Evolutionary conservation across 192 early-diverging fungal genomes (phyloP), one percentile per base, ranked within the genome.

Genomic region (Funneliformis mosseae): DNA sequence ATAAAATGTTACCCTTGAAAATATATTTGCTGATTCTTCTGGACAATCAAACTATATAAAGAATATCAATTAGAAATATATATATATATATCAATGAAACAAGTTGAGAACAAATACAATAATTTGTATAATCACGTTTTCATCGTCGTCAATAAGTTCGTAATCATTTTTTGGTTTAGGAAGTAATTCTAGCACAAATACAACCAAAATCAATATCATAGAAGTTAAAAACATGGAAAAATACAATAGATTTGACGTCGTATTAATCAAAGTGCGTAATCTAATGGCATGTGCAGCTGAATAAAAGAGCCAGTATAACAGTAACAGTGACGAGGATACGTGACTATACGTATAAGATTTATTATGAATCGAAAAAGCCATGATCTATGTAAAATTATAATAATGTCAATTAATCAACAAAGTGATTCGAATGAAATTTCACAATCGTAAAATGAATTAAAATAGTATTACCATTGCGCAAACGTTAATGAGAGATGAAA

Each of bases 1-100:
- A 41, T 91, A 85, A 84, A 98, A 99, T 4, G 93, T 91, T 1
- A 96, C 80, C 14, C 88, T 88, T 41, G 92, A 94, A 79, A 97
- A 97, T 25, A 99, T 90, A 82, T 94, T 94, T 64, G 96, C 92
- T 12, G 85, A 89, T 25, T 91, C 92, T 80, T 97, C 96, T 7
- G 96, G 95, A 64, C 88, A 89, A 25, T 81, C 81, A 79, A 86
- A 60, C 84, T 84, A 76, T 55, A 38, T 16, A 23, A 25, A 72
- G 43, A 9, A 0, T n/a, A 67, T 42, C 5, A 41, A n/a, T 27
- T 48, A 39, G 14, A 3, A 43, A 39, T 28, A 11, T 33, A 69
- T 50, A n/a, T 67, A 61, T 12, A 48, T 5, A 41, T 46, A 28
- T 50, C 33, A 60, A 45, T 1, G 48, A 72, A 25, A 0, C n/a